Evolutionary conservation across 352 stramenopile genomes (phyloP).

Genomic region (Globisporangium orthogonon): DNA sequence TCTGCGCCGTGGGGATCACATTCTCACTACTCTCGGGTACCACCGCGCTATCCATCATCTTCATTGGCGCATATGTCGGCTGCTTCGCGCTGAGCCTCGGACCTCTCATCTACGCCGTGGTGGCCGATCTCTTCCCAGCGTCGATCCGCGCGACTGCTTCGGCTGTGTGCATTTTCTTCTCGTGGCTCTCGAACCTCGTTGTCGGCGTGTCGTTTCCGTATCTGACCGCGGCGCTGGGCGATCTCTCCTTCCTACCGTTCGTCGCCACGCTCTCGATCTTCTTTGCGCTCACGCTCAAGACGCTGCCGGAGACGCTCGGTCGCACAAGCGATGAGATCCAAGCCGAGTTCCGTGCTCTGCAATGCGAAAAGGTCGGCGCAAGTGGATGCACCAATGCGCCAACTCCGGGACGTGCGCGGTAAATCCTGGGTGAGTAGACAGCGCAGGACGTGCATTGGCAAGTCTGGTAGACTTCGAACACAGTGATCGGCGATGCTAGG

Average conservation of each 20-base stretch:
- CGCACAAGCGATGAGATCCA: conserved; percentile 65
- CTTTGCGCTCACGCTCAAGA: conserved; percentile 33
- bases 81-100: conserved; percentile 60
- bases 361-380: neutral
- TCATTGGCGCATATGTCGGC: conserved; percentile 51
- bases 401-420: neutral
- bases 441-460: neutral
- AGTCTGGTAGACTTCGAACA: no score
- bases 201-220: conserved; percentile 58
- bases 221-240: conserved; percentile 28
- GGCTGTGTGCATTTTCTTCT: conserved; percentile 25
- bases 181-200: conserved; percentile 31
- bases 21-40: conserved; percentile 25
- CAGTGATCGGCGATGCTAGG: neutral
- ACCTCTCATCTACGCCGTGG: conserved; percentile 56
- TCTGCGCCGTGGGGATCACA: conserved; percentile 41
- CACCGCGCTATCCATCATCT: conserved; percentile 33
- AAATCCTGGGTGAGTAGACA: neutral
- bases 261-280: conserved; percentile 35
- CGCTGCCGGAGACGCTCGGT: conserved; percentile 48
- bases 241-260: conserved; percentile 46
- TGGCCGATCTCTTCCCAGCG: conserved; percentile 48
- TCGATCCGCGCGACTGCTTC: conserved; percentile 35
- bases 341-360: conserved; percentile 23
- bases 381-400: neutral